Conservation (phyloP, 1,284 basidiomycete genomes). For the Irpex lacteus region DNA sequence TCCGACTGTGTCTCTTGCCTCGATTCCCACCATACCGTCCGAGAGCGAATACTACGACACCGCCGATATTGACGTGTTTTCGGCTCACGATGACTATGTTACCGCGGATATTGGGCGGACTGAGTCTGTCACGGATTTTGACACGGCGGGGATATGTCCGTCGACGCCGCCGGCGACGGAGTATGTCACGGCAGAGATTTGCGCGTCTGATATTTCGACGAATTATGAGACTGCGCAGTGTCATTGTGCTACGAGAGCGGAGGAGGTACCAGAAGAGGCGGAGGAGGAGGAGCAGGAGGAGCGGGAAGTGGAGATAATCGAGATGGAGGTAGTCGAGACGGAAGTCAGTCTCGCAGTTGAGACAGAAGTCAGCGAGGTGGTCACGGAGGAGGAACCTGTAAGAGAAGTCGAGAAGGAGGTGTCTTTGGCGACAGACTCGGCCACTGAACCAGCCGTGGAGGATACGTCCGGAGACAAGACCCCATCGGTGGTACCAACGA, state of each 20-base stretch:
- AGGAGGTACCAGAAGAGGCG: background rate
- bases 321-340: background rate
- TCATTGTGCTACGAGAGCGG: conserved; percentile 4
- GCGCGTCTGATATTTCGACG: conserved; percentile 45
- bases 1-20: conserved; percentile 7
- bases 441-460: conserved; percentile 8
- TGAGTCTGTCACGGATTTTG: conserved; percentile 43
- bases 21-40: conserved; percentile 14
- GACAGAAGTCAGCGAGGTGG: background rate
- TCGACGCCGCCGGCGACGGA: conserved; percentile 44
- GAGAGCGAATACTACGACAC: conserved; percentile 24
- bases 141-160: conserved; percentile 45
- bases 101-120: conserved; percentile 49
- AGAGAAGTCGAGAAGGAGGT: conserved; percentile 15
- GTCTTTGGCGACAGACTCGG: conserved; percentile 7
- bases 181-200: conserved; percentile 51
- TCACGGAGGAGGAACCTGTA: background rate
- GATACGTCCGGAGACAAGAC: background rate
- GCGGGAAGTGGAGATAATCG: background rate
- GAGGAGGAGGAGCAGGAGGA: background rate
- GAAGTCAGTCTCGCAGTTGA: background rate
- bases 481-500: conserved; percentile 3
- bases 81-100: conserved; percentile 41
- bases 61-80: conserved; percentile 48
- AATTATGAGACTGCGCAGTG: conserved; percentile 50